These are phyloP conservation scores for Tilletia horrida DNA, from an alignment of 1,284 basidiomycete species.

Conservation along the genomic window DNA sequence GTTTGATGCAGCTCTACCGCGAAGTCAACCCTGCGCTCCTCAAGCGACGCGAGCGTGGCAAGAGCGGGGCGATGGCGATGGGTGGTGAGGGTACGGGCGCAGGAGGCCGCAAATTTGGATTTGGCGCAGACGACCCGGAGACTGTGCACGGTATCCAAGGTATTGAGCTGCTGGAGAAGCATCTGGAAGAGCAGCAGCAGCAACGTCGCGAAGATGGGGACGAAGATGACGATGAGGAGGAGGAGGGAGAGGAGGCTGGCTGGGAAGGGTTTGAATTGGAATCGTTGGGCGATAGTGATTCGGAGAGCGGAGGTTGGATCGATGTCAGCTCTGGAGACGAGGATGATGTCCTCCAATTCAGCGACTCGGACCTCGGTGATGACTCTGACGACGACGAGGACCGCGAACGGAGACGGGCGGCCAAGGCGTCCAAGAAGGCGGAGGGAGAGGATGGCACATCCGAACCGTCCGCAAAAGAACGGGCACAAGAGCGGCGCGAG, in stretches of 20 bases:
- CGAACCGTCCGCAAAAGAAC: conserved; percentile 23
- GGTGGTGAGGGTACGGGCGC: conserved; percentile 62
- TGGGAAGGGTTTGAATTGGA: conserved; percentile 92
- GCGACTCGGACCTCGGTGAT: conserved; percentile 57
- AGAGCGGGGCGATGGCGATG: conserved; percentile 44
- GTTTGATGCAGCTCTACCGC: conserved; percentile 84
- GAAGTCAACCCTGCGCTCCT: conserved; percentile 94
- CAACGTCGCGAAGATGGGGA: conserved; percentile 21
- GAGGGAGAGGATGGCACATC: conserved; percentile 24
- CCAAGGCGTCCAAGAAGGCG: conserved; percentile 23
- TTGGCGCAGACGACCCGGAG: conserved; percentile 71
- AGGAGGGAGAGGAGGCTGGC: conserved; percentile 68
- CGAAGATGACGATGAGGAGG: conserved; percentile 39
- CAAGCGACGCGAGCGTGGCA: conserved; percentile 73
- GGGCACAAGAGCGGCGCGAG: conserved; percentile 27
- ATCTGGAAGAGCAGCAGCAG: conserved; percentile 37
- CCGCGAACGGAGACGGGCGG: conserved; percentile 36
- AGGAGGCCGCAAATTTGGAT: conserved; percentile 58
- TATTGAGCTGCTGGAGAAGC: conserved; percentile 52
- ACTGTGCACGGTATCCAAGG: conserved; percentile 77
- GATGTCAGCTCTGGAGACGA: conserved; percentile 74
- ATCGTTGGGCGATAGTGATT: conserved; percentile 65
- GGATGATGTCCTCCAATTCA: conserved; percentile 57
- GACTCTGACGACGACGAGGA: conserved; percentile 70
- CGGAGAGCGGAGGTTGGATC: conserved; percentile 71